phyloP scores from a whole-genome alignment of 2,329 filamentous ascomycete genomes.

The Juglanconis juglandina region DNA sequence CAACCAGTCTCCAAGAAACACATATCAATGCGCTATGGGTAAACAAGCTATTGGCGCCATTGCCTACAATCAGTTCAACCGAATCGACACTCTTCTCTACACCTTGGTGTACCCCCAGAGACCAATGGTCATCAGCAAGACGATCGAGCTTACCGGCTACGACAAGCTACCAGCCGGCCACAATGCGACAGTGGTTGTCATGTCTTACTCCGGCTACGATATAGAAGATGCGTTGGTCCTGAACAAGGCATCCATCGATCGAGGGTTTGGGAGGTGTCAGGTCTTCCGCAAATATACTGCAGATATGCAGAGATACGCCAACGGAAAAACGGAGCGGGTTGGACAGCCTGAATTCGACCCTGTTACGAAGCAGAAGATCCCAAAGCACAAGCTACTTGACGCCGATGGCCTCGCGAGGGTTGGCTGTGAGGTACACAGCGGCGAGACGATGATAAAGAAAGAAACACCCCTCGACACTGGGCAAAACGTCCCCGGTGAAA shows the following conservation, averaged over 20 bases:
- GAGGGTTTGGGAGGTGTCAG: conserved; percentile 93
- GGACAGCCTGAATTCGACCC: conserved; percentile 61
- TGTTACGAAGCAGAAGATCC: conserved; percentile 57
- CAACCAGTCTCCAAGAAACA: conserved; percentile 97
- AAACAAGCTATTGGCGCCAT: conserved; percentile 99
- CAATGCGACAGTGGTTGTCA: conserved; percentile 95
- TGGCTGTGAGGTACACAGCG: conserved; percentile 71
- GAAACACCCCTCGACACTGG: conserved; percentile 76
- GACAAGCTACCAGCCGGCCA: conserved; percentile 96
- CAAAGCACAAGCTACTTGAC: conserved; percentile 72
- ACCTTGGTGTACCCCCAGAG: conserved; percentile 97
- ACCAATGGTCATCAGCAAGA: conserved; percentile 95
- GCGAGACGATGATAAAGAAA: conserved; percentile 89
- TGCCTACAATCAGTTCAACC: conserved; percentile 95
- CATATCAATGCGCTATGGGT: conserved; percentile 99
- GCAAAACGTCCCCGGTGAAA: conserved; percentile 67
- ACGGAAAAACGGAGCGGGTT: conserved; percentile 67
- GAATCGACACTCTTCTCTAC: conserved; percentile 93
- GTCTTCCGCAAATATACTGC: conserved; percentile 95
- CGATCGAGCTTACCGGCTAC: conserved; percentile 94
- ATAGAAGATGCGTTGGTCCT: conserved; percentile 96
- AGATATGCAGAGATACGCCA: conserved; percentile 83
- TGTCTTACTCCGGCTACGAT: conserved; percentile 99
- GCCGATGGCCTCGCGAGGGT: conserved; percentile 86
- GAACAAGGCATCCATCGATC: conserved; percentile 92